A percentile compares a stretch with the other conserved stretches of the same genome.
Evolutionary conservation across 352 stramenopile species (phyloP).

Genomic region (Phytophthora colocasiae): DNA sequence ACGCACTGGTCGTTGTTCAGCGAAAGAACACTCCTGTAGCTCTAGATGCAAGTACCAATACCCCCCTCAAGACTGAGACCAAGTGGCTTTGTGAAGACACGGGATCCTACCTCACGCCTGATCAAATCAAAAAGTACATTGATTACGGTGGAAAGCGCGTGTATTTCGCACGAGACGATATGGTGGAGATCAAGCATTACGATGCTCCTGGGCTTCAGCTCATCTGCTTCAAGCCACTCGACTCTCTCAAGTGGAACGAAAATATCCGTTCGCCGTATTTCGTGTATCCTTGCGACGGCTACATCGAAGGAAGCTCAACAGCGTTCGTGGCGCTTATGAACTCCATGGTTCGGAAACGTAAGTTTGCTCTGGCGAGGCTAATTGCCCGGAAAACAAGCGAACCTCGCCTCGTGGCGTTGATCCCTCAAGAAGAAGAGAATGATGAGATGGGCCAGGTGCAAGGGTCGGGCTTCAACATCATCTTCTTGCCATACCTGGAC

Average conservation of each 20-base stretch:
- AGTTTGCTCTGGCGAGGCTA: conserved; percentile 71
- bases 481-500: conserved; percentile 85
- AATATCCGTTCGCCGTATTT: conserved; percentile 85
- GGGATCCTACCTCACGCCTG: conserved; percentile 68
- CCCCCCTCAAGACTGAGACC: conserved; percentile 76
- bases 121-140: conserved; percentile 83
- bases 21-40: conserved; percentile 66
- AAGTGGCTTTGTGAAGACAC: conserved; percentile 90
- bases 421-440: conserved; percentile 78
- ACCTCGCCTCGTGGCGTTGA: conserved; percentile 73
- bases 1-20: conserved; percentile 66
- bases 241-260: conserved; percentile 66
- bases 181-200: conserved; percentile 85
- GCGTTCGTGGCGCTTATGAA: conserved; percentile 76
- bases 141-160: conserved; percentile 78
- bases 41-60: conserved; percentile 78
- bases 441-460: conserved; percentile 86
- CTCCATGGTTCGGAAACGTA: conserved; percentile 71
- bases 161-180: conserved; percentile 83
- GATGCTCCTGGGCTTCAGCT: conserved; percentile 75
- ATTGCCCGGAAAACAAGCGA: conserved; percentile 81
- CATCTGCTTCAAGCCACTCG: conserved; percentile 80
- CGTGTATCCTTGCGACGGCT: conserved; percentile 79
- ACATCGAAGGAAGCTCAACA: conserved; percentile 77
- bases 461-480: conserved; percentile 75